Evolutionary conservation across 2,329 filamentous ascomycete species (phyloP), one percentile per base, ranked within the genome.

Genomic region (Xylaria polymorpha): DNA sequence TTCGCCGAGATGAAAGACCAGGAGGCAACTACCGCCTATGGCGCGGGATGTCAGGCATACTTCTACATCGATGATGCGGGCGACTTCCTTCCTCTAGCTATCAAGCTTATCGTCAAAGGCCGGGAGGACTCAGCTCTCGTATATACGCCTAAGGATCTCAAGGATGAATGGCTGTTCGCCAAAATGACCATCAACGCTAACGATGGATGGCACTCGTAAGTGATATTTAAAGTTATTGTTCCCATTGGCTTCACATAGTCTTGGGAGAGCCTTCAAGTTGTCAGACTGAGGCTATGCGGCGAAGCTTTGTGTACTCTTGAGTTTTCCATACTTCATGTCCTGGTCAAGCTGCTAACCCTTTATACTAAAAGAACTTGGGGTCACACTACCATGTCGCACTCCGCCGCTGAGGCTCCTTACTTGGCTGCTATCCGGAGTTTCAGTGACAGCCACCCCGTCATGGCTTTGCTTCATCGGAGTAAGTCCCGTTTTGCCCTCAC

Each of bases 181-280:
- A 86, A 86, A 76, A 83, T 85, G 58, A 81, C 84, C 72, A 85
- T 84, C 72, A 85, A 85, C 63, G 74, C 78, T n/a, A 85, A 85
- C 66, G 83, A 86, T 70, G 78, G 85, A 59, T 85, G 82, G 64
- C 68, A 70, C 64, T 70, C 68, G 75, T 80, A 82, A 70, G 78
- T 78, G 35, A 10, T 22, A 53, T 60, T 48, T 20, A 10, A 25
- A 7, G 12, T 48, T 12, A 4, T 22, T 18, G 1, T 20, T 35
- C 7, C 18, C 14, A 1, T 43, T 12, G 14, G 32, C 14, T 35
- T 20, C 20, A 20, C 20, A 2, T n/a, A n/a, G 25, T 39, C 7
- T n/a, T 20, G 20, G n/a, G 5, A 20, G 0, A 46, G 18, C 1
- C n/a, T 20, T 10, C 43, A n/a, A 20, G n/a, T 3, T 4, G 43